These are phyloP conservation scores for Xylaria sp. DNA, from an alignment of 2,329 filamentous ascomycete genomes.

Conservation along the genomic window DNA sequence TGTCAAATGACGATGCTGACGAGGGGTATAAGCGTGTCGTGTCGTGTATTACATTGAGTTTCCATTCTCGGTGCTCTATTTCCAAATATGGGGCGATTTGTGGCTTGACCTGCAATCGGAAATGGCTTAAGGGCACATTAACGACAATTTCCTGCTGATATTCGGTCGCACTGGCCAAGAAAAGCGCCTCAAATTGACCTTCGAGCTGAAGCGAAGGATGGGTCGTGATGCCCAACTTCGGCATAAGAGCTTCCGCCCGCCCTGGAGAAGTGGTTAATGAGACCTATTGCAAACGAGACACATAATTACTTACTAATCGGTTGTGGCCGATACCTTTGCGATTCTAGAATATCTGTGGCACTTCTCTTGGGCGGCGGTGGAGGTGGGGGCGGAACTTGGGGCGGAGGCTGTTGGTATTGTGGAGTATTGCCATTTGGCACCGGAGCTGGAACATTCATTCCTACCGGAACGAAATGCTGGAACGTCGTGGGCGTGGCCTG, in stretches of 20 bases:
- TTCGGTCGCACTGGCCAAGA: constrained; percentile 73
- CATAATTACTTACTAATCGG: constrained; percentile 46
- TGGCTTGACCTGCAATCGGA: constrained; percentile 76
- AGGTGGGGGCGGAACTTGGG: constrained; percentile 31
- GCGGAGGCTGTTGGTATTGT: constrained; percentile 36
- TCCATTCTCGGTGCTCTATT: constrained; percentile 73
- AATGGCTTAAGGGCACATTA: constrained; percentile 73
- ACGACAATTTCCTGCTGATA: constrained; percentile 79
- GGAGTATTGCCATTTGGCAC: constrained; percentile 38
- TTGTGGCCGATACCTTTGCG: constrained; percentile 48
- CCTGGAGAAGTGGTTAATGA: constrained; percentile 42
- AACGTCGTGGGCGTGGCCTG: constrained; percentile 46
- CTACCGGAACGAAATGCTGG: constrained; percentile 46
- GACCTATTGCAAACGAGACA: not conserved
- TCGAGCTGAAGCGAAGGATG: constrained; percentile 73
- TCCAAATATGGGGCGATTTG: constrained; percentile 71
- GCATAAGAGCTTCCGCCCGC: constrained; percentile 48
- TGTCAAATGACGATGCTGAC: constrained; percentile 60
- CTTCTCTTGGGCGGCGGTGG: constrained; percentile 46
- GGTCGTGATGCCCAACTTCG: constrained; percentile 46
- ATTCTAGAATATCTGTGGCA: constrained; percentile 50
- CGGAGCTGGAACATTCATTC: constrained; percentile 37
- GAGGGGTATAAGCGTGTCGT: constrained; percentile 67
- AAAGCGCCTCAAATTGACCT: constrained; percentile 69
- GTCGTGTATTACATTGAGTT: constrained; percentile 79